phyloP scores from a whole-genome alignment of 768 basidiomycete species.

The Clitopilus hobsonii region DNA sequence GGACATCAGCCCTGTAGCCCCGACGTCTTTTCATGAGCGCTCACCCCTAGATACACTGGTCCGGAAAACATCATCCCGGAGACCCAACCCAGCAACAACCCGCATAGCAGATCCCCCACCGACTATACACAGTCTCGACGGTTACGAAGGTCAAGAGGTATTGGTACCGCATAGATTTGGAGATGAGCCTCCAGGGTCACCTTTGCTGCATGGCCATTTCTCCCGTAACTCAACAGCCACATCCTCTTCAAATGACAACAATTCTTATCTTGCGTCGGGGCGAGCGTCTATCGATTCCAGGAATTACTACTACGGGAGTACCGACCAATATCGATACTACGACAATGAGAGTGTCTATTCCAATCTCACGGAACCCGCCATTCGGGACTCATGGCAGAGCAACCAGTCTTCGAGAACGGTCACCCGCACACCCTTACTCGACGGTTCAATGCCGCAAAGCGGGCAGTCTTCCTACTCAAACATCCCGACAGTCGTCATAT shows the following conservation, averaged over 20 bases:
- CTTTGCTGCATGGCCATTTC: slow-evolving; percentile 45
- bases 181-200: slow-evolving; percentile 25
- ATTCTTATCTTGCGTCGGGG: slow-evolving; percentile 28
- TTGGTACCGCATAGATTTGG: slow-evolving; percentile 4
- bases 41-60: slow-evolving; percentile 62
- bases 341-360: slow-evolving; percentile 42
- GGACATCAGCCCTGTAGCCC: slow-evolving; percentile 4
- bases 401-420: not conserved
- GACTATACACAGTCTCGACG: slow-evolving; percentile 5
- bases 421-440: not conserved
- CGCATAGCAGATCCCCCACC: slow-evolving; percentile 3
- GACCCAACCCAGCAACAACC: slow-evolving; percentile 14
- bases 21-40: slow-evolving; percentile 17
- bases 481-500: slow-evolving; percentile 53
- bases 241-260: slow-evolving; percentile 29
- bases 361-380: slow-evolving; percentile 20
- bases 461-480: slow-evolving; percentile 14
- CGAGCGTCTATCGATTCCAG: slow-evolving; percentile 20
- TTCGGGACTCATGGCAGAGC: slow-evolving; percentile 38
- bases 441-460: slow-evolving; percentile 6
- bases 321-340: slow-evolving; percentile 26
- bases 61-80: slow-evolving; percentile 46
- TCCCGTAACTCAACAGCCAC: slow-evolving; percentile 37
- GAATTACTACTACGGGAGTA: slow-evolving; percentile 27
- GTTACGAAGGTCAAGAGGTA: slow-evolving; percentile 2